phyloP scores from a whole-genome alignment of 306 rosid species.

The Neltuma alba region DNA sequence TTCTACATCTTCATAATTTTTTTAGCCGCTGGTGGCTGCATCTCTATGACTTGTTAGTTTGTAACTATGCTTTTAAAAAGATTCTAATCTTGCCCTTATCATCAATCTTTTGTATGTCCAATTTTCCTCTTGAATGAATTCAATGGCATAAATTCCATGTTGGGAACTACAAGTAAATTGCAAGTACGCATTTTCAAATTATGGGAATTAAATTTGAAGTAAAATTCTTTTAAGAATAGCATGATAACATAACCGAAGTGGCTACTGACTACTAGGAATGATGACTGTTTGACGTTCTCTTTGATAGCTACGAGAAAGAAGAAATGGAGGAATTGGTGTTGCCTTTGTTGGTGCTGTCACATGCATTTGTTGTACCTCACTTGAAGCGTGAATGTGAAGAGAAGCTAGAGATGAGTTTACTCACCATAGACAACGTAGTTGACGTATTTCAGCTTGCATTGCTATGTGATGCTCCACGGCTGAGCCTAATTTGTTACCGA shows the following conservation, averaged over 20 bases:
- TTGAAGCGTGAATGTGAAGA: constrained; percentile 71
- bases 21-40: no score
- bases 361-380: constrained; percentile 67
- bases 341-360: constrained; percentile 75
- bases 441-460: constrained; percentile 81
- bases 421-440: constrained; percentile 61
- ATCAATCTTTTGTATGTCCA: no score
- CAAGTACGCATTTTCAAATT: no score
- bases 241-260: neutral
- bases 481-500: constrained; percentile 74
- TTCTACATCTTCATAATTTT: no score
- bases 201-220: no score
- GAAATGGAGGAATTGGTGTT: constrained; percentile 71
- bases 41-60: no score
- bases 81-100: no score
- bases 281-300: neutral
- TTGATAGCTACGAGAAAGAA: constrained; percentile 58
- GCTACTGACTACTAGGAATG: neutral
- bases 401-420: constrained; percentile 52
- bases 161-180: no score
- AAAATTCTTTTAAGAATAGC: no score
- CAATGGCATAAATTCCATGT: no score
- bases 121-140: no score
- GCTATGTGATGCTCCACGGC: constrained; percentile 80
- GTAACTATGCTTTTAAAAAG: no score